phyloP scores from a whole-genome alignment of 164 flowering plant genomes.

The Vitis riparia region DNA sequence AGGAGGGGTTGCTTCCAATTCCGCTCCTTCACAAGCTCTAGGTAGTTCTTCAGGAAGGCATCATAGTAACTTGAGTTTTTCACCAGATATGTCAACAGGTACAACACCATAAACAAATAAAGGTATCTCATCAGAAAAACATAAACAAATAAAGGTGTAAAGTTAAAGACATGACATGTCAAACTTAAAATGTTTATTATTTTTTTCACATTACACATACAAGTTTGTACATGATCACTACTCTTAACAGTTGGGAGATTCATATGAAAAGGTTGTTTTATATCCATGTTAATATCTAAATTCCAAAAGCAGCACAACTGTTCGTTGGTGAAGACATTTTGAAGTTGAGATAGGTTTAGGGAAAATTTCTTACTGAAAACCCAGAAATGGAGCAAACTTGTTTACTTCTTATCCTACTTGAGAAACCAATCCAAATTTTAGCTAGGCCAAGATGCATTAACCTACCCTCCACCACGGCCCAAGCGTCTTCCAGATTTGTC shows the following conservation, averaged over 20 bases:
- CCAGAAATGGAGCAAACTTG: no score
- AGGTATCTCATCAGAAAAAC: background rate
- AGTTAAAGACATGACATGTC: background rate
- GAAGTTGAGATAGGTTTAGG: no score
- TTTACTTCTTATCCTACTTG: background rate
- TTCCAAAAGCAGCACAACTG: no score
- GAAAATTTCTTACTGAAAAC: no score
- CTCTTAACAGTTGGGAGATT: no score
- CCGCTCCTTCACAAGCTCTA: constrained; percentile 58
- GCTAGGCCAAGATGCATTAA: constrained; percentile 1
- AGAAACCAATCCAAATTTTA: background rate
- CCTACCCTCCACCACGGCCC: constrained; percentile 99
- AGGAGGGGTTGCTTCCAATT: constrained; percentile 85
- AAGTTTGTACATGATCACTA: no score
- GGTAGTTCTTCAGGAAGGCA: constrained; percentile 68
- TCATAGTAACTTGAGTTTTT: constrained; percentile 76
- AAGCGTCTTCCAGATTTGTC: constrained; percentile 91
- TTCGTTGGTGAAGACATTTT: no score
- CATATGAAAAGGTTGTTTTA: no score
- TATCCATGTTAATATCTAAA: no score
- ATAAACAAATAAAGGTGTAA: background rate
- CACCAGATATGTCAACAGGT: constrained; percentile 3
- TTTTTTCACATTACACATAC: no score
- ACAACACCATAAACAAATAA: constrained; percentile 1
- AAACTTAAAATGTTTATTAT: no score